phyloP scores from a whole-genome alignment of 495 filamentous ascomycete species.

The Neurospora sp. region DNA sequence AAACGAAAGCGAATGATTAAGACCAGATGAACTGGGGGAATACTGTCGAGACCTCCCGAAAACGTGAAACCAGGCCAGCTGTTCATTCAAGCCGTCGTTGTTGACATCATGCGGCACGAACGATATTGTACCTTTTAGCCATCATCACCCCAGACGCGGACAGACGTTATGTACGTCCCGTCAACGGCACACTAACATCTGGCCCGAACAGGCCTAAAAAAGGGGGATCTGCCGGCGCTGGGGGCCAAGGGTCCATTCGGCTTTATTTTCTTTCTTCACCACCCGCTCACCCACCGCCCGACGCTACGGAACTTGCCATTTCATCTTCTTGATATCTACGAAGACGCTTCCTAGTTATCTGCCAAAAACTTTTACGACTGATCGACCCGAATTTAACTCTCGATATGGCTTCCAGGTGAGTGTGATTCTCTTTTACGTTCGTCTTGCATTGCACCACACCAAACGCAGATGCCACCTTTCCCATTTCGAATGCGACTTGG shows the following conservation, averaged over 20 bases:
- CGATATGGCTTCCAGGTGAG: slow-evolving; percentile 19
- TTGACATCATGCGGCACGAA: background rate
- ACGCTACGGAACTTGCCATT: slow-evolving; percentile 1
- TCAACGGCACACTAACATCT: background rate
- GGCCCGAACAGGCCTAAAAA: background rate
- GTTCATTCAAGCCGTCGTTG: background rate
- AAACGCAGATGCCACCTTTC: background rate
- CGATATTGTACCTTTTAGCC: background rate
- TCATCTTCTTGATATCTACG: background rate
- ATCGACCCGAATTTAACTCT: background rate
- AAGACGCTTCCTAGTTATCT: background rate
- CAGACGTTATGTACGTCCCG: background rate
- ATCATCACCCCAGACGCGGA: background rate
- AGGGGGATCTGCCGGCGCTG: background rate
- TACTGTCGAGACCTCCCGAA: background rate
- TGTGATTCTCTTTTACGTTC: background rate
- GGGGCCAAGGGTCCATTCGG: background rate
- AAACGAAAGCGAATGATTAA: background rate
- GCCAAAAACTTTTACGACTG: background rate
- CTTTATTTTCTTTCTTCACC: slow-evolving; percentile 1
- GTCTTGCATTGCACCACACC: background rate
- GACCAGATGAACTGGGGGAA: background rate
- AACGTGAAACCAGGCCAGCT: background rate
- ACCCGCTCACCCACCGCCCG: background rate
- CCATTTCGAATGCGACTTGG: background rate